A percentile compares a stretch with the other conserved stretches of the same genome.
These are phyloP conservation scores for Platanthera zijinensis DNA, from an alignment of 106 monocot species.

Conservation along the genomic window DNA sequence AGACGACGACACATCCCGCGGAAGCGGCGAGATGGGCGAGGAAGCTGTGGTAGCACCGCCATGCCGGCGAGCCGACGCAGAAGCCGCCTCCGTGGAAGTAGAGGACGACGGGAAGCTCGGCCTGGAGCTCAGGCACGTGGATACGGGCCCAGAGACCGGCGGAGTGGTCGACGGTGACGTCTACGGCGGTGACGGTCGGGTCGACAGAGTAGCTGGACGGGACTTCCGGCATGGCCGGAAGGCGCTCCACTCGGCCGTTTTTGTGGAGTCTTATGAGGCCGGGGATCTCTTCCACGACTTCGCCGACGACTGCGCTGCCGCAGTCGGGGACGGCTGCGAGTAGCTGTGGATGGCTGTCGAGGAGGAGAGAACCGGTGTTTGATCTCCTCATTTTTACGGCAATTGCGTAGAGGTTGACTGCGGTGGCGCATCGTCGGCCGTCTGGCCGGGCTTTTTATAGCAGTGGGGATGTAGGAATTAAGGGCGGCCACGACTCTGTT, in stretches of 20 bases:
- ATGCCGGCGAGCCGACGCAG: conserved; percentile 73
- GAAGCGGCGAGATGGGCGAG: conserved; percentile 21
- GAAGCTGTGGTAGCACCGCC: conserved; percentile 85
- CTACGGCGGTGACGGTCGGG: conserved; percentile 23
- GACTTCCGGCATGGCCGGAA: conserved; percentile 42
- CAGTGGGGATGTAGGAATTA: not conserved
- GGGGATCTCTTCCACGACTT: conserved; percentile 69
- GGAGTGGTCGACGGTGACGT: conserved; percentile 24
- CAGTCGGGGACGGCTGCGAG: not conserved
- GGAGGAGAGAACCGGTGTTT: not conserved
- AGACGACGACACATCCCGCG: conserved; percentile 33
- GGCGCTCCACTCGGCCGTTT: conserved; percentile 68
- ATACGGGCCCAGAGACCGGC: conserved; percentile 42
- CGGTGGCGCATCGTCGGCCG: not conserved
- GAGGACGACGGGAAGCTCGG: conserved; percentile 38
- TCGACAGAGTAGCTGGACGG: conserved; percentile 28
- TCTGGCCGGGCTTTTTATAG: not conserved
- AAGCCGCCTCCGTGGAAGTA: conserved; percentile 96
- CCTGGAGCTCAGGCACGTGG: conserved; percentile 28
- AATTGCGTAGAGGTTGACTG: not conserved
- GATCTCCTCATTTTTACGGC: not conserved
- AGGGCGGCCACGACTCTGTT: too few species aligned
- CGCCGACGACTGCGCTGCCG: conserved; percentile 28
- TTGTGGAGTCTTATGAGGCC: conserved; percentile 58
- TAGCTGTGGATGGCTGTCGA: not conserved